Conservation (phyloP, 2,329 filamentous ascomycete species). For the Calonectria pseudoturangicola region DNA sequence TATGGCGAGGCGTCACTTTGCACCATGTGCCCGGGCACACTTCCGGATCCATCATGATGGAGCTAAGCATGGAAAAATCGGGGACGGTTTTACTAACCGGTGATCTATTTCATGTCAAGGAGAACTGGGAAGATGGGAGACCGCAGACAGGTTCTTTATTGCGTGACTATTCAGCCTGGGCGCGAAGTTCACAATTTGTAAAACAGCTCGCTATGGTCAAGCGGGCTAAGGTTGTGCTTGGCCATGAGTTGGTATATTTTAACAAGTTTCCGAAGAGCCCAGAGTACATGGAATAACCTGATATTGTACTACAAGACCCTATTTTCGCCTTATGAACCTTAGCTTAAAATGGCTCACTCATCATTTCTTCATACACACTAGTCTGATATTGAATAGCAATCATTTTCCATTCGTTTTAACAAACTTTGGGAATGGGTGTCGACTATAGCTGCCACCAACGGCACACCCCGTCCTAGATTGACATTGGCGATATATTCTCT, state of each 20-base stretch:
- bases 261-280: constrained; percentile 12
- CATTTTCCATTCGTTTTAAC: too few relatives aligned
- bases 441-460: too few relatives aligned
- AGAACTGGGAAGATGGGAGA: constrained; percentile 15
- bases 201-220: constrained; percentile 7
- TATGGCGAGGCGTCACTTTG: constrained; percentile 5
- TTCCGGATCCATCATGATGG: constrained; percentile 20
- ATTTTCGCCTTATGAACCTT: too few relatives aligned
- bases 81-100: not conserved
- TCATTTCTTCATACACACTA: too few relatives aligned
- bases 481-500: too few relatives aligned
- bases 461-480: too few relatives aligned
- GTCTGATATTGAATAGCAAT: too few relatives aligned
- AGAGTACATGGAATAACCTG: not conserved
- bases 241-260: constrained; percentile 10
- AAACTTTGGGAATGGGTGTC: too few relatives aligned
- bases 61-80: not conserved
- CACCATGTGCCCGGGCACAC: constrained; percentile 17
- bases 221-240: constrained; percentile 8
- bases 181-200: constrained; percentile 7
- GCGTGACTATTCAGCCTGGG: constrained; percentile 18
- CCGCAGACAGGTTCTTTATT: constrained; percentile 8
- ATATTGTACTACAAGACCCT: not conserved
- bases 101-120: constrained; percentile 4
- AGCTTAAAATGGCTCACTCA: too few relatives aligned